Percentiles rank a stretch among this genome's conserved stretches.
These are phyloP conservation scores for Neonectria faginata DNA, from an alignment of 2,329 filamentous ascomycete genomes.

Conservation along the genomic window DNA sequence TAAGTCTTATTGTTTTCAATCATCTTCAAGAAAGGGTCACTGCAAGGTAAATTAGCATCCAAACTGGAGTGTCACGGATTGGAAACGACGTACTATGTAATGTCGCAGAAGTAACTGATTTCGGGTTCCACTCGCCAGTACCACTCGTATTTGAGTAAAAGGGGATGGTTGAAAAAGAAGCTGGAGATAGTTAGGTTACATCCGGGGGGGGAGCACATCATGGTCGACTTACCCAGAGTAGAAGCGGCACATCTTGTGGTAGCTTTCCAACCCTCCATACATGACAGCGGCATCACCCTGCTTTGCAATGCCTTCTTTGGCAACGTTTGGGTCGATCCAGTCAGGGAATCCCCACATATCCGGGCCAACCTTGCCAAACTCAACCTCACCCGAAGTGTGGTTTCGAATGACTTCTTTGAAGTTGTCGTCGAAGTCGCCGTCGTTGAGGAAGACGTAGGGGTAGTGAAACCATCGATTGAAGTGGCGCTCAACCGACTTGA, in stretches of 20 bases:
- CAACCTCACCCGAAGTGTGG: slow-evolving; percentile 87
- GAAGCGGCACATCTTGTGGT: slow-evolving; percentile 99
- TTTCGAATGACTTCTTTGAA: slow-evolving; percentile 91
- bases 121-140: slow-evolving; percentile 99
- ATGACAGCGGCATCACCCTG: slow-evolving; percentile 98
- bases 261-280: slow-evolving; percentile 99
- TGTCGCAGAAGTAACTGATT: slow-evolving; percentile 99
- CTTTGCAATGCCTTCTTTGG: slow-evolving; percentile 94
- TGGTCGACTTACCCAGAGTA: slow-evolving; percentile 83
- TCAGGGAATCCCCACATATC: slow-evolving; percentile 97
- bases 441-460: slow-evolving; percentile 97
- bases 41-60: slow-evolving; percentile 50
- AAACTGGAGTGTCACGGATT: not conserved
- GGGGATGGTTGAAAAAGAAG: slow-evolving; percentile 97
- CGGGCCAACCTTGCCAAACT: slow-evolving; percentile 93
- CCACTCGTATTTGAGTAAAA: slow-evolving; percentile 98
- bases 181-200: slow-evolving; percentile 54
- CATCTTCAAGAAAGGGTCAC: slow-evolving; percentile 97
- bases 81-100: slow-evolving; percentile 80
- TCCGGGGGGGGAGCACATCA: not conserved
- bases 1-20: slow-evolving; percentile 96
- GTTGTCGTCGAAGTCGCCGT: slow-evolving; percentile 93
- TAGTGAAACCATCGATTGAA: slow-evolving; percentile 99
- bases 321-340: slow-evolving; percentile 94
- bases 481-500: slow-evolving; percentile 97